phyloP scores from a whole-genome alignment of 306 rosid genomes.

The Quercus agrifolia region DNA sequence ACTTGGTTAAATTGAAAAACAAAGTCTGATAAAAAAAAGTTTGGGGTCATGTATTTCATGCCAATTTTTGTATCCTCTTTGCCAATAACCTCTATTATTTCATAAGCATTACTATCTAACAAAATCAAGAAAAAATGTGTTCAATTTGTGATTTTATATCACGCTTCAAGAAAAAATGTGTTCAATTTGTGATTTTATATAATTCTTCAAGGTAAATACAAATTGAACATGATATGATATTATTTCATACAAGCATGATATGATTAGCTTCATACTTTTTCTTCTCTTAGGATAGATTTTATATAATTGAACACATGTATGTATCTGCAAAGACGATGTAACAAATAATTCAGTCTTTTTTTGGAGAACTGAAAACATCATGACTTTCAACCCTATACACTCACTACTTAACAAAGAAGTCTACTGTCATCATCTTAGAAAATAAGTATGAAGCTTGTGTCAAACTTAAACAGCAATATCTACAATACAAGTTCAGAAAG shows the following conservation, averaged over 20 bases:
- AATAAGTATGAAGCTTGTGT: not conserved
- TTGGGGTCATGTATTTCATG: not conserved
- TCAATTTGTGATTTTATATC: too few species aligned
- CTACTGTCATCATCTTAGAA: not conserved
- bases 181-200: too few species aligned
- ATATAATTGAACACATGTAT: not conserved
- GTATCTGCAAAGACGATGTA: not conserved
- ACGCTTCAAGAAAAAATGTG: too few species aligned
- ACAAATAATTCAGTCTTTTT: not conserved
- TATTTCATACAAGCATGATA: too few species aligned
- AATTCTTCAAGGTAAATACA: too few species aligned
- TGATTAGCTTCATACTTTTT: not conserved
- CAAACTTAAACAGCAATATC: not conserved
- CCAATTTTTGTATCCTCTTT: not conserved
- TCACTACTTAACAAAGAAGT: not conserved
- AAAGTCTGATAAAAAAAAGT: not conserved
- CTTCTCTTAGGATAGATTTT: not conserved
- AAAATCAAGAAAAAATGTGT: not conserved
- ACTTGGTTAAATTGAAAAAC: not conserved
- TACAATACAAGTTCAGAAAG: not conserved
- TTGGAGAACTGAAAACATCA: not conserved
- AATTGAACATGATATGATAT: too few species aligned
- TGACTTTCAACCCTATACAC: not conserved
- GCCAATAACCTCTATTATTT: not conserved
- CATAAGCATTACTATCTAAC: not conserved